Percentiles rank a stretch among this genome's conserved stretches.
Conservation (phyloP, 306 rosid species). For the Sicyos edulis region DNA sequence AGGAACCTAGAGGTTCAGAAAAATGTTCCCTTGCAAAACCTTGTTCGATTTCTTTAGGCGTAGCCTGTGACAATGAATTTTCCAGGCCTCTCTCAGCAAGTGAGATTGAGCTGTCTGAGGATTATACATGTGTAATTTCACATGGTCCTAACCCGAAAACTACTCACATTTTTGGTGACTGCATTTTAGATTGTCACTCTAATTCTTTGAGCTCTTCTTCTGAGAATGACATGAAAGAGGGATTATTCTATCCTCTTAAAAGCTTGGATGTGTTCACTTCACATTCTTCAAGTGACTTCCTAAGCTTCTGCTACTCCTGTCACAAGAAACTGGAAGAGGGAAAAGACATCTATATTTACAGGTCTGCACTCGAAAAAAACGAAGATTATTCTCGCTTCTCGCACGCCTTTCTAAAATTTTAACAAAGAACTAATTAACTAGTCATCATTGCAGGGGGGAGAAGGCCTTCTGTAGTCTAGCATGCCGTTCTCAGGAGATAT, state of each 20-base stretch:
- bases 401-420: conserved; percentile 9
- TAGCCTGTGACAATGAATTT: not conserved
- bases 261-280: conserved; percentile 20
- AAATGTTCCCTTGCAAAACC: not conserved
- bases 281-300: conserved; percentile 40
- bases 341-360: conserved; percentile 75
- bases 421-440: conserved; percentile 4
- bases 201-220: conserved; percentile 23
- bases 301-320: conserved; percentile 76
- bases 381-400: not conserved
- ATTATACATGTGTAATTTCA: conserved; percentile 76
- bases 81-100: conserved; percentile 34
- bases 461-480: conserved; percentile 73
- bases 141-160: conserved; percentile 75
- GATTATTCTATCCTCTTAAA: not conserved
- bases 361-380: conserved; percentile 33
- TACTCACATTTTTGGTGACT: conserved; percentile 70
- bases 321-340: conserved; percentile 71
- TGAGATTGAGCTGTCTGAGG: conserved; percentile 77
- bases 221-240: conserved; percentile 23
- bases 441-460: conserved; percentile 58
- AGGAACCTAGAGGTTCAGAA: not conserved
- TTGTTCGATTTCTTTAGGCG: not conserved
- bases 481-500: conserved; percentile 67
- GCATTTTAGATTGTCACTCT: conserved; percentile 49